Evolutionary conservation across 2,329 filamentous ascomycete species (phyloP), one percentile per base, ranked within the genome.

Genomic region (Clonostachys solani): DNA sequence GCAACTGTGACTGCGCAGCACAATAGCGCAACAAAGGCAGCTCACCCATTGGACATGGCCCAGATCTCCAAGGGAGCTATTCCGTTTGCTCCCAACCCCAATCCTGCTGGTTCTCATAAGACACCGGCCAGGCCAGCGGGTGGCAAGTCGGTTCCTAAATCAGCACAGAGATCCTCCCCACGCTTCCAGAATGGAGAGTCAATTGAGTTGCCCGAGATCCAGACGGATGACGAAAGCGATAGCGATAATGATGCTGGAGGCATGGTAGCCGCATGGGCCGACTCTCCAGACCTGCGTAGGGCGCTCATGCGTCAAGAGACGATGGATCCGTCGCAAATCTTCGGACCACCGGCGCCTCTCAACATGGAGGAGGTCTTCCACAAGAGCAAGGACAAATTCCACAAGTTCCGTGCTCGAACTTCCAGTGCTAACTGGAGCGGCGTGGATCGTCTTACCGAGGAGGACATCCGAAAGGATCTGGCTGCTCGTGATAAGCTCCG

Each of bases 341-440:
- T 99, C 60, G 94, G 94, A 0, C 88, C 89, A 1, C 90, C 95
- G 19, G 85, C 81, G 12, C 89, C 91, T 12, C 75, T 99, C 54
- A 89, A 90, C 60, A 94, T 99, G 86, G 95, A 99, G 60, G 92
- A 97, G 62, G 91, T 96, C 33, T 99, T 99, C 69, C 87, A 80
- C 67, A 89, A 91, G 65, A 92, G 87, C 66, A 91, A 91, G 65
- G 90, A 92, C 47, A 75, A 87, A 53, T 83, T 88, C 65, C 88
- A 89, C 73, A 89, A 90, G 61, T 97, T 96, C 76, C 83, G 95
- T 16, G 85, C 89, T 45, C 81, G 94, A 47, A 96, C 92, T 6
- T 95, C 89, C 56, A 96, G 90, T 67, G 95, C 95, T 35, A 95
- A 96, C 69, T 99, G 94, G 94, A 86, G 81, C 60, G 80, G 89